Conservation (phyloP, 345 rosid genomes). For the Lepidium africanum region DNA sequence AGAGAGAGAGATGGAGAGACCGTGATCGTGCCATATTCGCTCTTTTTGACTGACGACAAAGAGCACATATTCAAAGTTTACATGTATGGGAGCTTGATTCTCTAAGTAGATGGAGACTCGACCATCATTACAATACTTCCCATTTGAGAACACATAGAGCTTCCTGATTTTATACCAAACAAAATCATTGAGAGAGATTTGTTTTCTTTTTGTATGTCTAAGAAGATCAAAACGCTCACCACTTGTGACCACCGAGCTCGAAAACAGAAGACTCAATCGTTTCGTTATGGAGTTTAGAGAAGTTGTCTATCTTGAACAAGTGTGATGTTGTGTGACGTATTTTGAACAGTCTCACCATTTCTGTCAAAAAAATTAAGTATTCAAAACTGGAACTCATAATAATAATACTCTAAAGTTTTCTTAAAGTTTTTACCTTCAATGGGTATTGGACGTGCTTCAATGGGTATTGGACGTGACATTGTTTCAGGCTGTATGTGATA, state of each 20-base stretch:
- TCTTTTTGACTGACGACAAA: neutral
- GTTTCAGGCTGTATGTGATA: neutral
- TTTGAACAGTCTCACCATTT: constrained; percentile 1
- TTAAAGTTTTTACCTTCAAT: neutral
- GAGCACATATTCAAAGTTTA: neutral
- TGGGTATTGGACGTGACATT: constrained; percentile 17
- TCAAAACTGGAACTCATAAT: neutral
- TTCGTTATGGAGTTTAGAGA: constrained; percentile 14
- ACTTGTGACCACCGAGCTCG: constrained; percentile 4
- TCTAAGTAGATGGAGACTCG: neutral
- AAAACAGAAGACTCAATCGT: constrained; percentile 11
- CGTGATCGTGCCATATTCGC: neutral
- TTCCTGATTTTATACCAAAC: constrained; percentile 4
- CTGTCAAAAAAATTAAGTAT: neutral
- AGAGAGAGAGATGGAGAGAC: constrained; percentile 3
- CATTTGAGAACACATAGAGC: constrained; percentile 5
- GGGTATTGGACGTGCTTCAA: constrained; percentile 13
- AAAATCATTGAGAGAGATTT: neutral
- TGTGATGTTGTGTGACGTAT: neutral
- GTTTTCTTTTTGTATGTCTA: neutral
- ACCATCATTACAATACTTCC: neutral
- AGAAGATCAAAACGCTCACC: neutral
- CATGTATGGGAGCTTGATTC: neutral
- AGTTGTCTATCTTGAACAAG: constrained; percentile 29
- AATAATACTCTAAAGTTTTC: neutral